Base-by-base conservation (phyloP, 2,329 filamentous ascomycete genomes). In the Ramularia collo-cygni region DNA sequence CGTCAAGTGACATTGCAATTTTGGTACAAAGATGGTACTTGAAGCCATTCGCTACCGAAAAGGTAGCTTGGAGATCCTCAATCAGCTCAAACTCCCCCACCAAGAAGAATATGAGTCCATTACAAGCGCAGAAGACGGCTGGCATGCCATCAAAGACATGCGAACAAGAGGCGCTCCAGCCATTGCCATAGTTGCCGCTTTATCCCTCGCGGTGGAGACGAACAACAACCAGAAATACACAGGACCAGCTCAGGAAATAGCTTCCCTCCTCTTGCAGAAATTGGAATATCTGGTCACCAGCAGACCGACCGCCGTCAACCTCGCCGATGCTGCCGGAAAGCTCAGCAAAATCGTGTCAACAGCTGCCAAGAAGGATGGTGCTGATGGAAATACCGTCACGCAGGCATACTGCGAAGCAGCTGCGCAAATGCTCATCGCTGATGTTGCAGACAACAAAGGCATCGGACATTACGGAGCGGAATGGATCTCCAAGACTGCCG, bases 171-270 rank as follows among this genome's bases (percentile, higher is more conserved):
- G 86, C 28, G 92, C 92, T 4, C 92, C 92, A 1, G 92, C 92
- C 32, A 98, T 98, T 62, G 92, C 92, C 31, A 96, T 98, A 50
- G 92, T 98, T n/a, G 92, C 92, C 15, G 85, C 85, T 14, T 75
- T 98, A 24, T 82, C 85, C 2, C 76, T 95, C 26, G 89, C 88
- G 1, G 85, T 95, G 7, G 90, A 96, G 62, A 66, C 96, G 7
- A 70, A 79, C 36, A 75, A 76, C 6, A 73, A 53, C 12, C 70
- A 69, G 49, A 52, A 72, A 4, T 24, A 24, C 21, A 66, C 75
- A 1, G 47, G 64, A 24, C 63, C 68, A 3, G 72, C 76, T 0
- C 78, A 83, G 34, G 75, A 83, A 35, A 76, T 89, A 31, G 65
- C 65, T 37, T 53, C 74, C 2, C 84, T 85, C 60, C 85, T 95